phyloP scores from a whole-genome alignment of 2,329 filamentous ascomycete species.

The Hysterium pulicare region DNA sequence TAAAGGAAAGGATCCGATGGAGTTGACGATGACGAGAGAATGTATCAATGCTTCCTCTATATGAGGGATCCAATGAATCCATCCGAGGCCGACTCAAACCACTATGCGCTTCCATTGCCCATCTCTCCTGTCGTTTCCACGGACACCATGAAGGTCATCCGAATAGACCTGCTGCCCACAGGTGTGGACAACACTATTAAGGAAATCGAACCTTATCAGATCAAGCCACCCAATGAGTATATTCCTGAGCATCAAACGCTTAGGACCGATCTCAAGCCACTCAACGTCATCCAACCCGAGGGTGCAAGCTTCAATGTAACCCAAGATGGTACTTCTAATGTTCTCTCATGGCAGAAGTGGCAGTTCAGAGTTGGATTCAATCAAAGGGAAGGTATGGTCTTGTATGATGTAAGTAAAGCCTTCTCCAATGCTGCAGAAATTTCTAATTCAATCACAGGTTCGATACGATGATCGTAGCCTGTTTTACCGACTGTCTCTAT shows the following conservation, averaged over 20 bases:
- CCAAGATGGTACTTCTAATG: conserved; percentile 52
- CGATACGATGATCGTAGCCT: conserved; percentile 61
- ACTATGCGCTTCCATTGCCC: conserved; percentile 66
- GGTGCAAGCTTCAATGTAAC: conserved; percentile 59
- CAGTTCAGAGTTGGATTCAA: conserved; percentile 67
- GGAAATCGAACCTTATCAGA: conserved; percentile 55
- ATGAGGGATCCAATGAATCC: conserved; percentile 60
- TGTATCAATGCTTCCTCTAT: conserved; percentile 66
- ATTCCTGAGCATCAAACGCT: conserved; percentile 60
- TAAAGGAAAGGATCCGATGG: conserved; percentile 41
- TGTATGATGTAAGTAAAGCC: conserved; percentile 58
- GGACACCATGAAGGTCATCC: conserved; percentile 60
- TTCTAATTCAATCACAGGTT: conserved; percentile 28
- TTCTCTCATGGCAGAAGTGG: conserved; percentile 68
- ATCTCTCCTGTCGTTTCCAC: conserved; percentile 66
- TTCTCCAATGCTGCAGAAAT: no score
- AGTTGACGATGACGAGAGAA: conserved; percentile 45
- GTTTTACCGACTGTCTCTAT: conserved; percentile 64
- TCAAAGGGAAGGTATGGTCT: conserved; percentile 64
- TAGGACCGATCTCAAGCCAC: conserved; percentile 60
- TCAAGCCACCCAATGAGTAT: conserved; percentile 62
- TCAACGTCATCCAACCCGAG: conserved; percentile 63
- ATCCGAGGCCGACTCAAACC: conserved; percentile 61
- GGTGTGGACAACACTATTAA: conserved; percentile 60
- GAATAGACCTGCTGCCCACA: conserved; percentile 67